A percentile compares a stretch with the other conserved stretches of the same genome.
These are phyloP conservation scores for Geranium incanum DNA, from an alignment of 441 rosid species.

Conservation along the genomic window DNA sequence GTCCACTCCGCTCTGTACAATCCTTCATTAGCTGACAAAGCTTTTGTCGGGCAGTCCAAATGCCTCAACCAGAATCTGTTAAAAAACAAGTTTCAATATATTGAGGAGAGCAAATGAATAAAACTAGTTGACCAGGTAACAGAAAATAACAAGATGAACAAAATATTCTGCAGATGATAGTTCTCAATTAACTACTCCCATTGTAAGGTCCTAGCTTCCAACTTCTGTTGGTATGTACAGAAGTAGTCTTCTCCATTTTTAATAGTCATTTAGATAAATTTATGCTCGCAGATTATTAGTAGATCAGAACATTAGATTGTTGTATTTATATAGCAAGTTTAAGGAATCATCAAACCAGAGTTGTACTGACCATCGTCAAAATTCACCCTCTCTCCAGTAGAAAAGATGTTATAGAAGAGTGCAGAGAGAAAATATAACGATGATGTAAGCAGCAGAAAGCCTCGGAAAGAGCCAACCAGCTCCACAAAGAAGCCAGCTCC, in stretches of 20 bases:
- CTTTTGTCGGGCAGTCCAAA: not conserved
- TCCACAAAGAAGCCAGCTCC: slow-evolving; percentile 94
- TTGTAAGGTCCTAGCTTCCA: too few species aligned
- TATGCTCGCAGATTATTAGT: too few species aligned
- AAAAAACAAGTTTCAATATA: not conserved
- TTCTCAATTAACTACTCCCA: not conserved
- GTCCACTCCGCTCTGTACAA: not conserved
- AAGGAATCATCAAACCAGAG: slow-evolving; percentile 8
- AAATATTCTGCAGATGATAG: not conserved
- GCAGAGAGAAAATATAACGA: slow-evolving; percentile 60
- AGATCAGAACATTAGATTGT: too few species aligned
- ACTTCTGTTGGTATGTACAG: too few species aligned
- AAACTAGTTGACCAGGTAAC: too few species aligned
- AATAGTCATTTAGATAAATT: not conserved
- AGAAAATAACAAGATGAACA: not conserved
- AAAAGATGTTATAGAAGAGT: slow-evolving; percentile 57
- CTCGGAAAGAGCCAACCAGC: slow-evolving; percentile 77
- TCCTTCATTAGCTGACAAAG: not conserved
- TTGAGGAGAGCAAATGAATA: too few species aligned
- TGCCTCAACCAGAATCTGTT: not conserved
- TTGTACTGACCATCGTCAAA: slow-evolving; percentile 50
- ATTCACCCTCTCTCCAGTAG: slow-evolving; percentile 77
- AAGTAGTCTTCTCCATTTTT: too few species aligned
- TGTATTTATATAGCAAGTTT: not conserved
- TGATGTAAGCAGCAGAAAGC: slow-evolving; percentile 74